Evolutionary conservation across 2,329 filamentous ascomycete species (phyloP).

Genomic region (Aureobasidium musti): DNA sequence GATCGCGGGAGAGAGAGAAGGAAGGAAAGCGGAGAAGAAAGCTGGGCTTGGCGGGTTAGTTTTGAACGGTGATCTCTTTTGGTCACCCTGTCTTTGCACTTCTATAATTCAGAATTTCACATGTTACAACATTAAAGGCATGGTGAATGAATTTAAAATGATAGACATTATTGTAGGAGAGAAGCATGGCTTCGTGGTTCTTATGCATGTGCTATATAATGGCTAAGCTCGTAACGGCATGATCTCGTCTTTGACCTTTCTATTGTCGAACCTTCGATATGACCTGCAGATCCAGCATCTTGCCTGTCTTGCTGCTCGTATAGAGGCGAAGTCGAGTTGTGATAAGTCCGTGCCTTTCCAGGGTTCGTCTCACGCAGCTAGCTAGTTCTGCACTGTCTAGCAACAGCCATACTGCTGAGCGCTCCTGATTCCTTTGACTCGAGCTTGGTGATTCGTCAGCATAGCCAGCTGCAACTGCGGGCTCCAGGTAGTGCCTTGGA

Average conservation of each 20-base stretch:
- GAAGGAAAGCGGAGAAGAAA: constrained; percentile 12
- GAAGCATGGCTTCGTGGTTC: background rate
- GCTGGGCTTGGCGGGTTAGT: background rate
- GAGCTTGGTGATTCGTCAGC: too few relatives aligned
- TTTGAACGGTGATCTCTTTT: background rate
- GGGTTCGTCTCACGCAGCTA: background rate
- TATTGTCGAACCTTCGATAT: background rate
- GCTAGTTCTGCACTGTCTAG: background rate
- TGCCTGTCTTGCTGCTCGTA: background rate
- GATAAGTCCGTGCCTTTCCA: background rate
- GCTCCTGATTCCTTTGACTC: too few relatives aligned
- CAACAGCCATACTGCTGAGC: too few relatives aligned
- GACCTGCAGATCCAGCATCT: background rate
- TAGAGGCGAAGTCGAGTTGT: too few relatives aligned
- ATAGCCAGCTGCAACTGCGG: background rate
- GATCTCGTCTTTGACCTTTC: background rate
- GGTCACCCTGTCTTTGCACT: background rate
- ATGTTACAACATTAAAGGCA: too few relatives aligned
- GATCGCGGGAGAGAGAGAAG: background rate
- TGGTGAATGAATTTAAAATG: too few relatives aligned
- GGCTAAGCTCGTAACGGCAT: background rate
- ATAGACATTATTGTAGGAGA: too few relatives aligned
- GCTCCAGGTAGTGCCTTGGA: background rate
- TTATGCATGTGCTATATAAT: background rate
- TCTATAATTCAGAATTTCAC: too few relatives aligned